Percentiles rank a stretch among this genome's conserved stretches.
Conservation (phyloP, 2,329 filamentous ascomycete genomes). For the Aspergillus calidoustus region DNA sequence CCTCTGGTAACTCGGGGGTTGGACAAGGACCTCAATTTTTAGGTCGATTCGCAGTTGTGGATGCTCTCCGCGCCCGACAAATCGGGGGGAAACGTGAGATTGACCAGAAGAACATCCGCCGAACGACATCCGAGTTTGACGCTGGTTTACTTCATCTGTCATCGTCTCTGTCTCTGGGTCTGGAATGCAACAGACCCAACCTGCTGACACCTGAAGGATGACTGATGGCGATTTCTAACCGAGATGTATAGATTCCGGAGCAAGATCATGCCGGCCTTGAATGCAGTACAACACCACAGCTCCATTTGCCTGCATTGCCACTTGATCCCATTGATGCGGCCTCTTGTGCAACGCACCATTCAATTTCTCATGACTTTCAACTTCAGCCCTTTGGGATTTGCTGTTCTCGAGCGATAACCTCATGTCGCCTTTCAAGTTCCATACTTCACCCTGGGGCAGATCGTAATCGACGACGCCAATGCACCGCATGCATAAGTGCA, state of each 20-base stretch:
- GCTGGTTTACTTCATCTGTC: background rate
- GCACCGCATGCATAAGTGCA: slow-evolving; percentile 6
- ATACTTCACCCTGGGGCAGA: background rate
- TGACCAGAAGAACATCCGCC: background rate
- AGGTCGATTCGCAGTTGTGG: slow-evolving; percentile 1
- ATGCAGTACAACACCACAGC: background rate
- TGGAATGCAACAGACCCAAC: background rate
- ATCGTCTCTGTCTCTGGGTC: no score
- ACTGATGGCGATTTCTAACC: background rate
- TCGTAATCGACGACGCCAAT: slow-evolving; percentile 10
- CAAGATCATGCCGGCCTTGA: background rate
- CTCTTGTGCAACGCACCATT: background rate
- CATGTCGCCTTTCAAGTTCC: background rate
- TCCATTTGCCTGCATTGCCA: slow-evolving; percentile 1
- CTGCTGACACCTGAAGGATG: background rate
- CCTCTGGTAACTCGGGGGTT: slow-evolving; percentile 9
- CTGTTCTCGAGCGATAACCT: background rate
- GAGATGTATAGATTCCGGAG: background rate
- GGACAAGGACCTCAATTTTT: slow-evolving; percentile 5
- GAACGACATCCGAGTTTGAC: background rate
- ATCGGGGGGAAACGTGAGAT: slow-evolving; percentile 1
- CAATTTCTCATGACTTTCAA: background rate
- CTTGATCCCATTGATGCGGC: background rate
- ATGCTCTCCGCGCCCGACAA: background rate
- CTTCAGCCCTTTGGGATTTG: background rate